Conservation (phyloP, 768 basidiomycete genomes). For the Scleroderma citrinum region DNA sequence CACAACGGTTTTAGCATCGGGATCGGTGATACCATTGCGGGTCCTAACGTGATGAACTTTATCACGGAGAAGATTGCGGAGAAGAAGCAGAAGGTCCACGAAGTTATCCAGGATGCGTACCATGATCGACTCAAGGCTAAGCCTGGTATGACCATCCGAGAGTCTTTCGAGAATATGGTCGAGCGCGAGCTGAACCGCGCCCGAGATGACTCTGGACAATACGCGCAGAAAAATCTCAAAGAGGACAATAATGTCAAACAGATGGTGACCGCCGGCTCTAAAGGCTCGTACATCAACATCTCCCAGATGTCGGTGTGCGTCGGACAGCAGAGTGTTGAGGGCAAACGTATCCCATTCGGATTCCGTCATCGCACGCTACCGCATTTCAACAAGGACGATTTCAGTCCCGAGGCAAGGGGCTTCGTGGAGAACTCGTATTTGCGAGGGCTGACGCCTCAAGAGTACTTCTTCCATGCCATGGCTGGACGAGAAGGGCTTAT, state of each 20-base stretch:
- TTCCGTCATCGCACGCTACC: constrained; percentile 95
- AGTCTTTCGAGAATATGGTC: constrained; percentile 93
- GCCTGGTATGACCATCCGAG: constrained; percentile 99
- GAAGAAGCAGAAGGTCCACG: constrained; percentile 73
- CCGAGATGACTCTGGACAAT: constrained; percentile 92
- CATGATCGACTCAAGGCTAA: constrained; percentile 83
- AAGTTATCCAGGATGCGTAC: constrained; percentile 76
- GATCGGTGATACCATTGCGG: constrained; percentile 97
- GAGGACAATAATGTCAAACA: constrained; percentile 99
- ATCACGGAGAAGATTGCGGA: constrained; percentile 80
- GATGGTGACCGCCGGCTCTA: constrained; percentile 99
- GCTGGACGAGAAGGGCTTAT: constrained; percentile 98
- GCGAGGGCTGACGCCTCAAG: constrained; percentile 92
- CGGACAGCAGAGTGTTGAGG: constrained; percentile 97
- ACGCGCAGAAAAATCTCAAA: constrained; percentile 95
- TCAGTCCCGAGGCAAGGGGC: constrained; percentile 94
- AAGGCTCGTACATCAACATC: constrained; percentile 99
- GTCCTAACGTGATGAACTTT: constrained; percentile 76
- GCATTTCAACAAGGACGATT: constrained; percentile 98
- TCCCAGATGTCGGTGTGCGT: constrained; percentile 99
- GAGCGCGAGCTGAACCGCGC: constrained; percentile 90
- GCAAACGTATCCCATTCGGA: constrained; percentile 96
- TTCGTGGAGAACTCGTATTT: constrained; percentile 99
- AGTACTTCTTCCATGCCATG: constrained; percentile 99
- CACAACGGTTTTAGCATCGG: constrained; percentile 99